Evolutionary conservation across 164 flowering plant species (phyloP).

Genomic region (Saururus chinensis): DNA sequence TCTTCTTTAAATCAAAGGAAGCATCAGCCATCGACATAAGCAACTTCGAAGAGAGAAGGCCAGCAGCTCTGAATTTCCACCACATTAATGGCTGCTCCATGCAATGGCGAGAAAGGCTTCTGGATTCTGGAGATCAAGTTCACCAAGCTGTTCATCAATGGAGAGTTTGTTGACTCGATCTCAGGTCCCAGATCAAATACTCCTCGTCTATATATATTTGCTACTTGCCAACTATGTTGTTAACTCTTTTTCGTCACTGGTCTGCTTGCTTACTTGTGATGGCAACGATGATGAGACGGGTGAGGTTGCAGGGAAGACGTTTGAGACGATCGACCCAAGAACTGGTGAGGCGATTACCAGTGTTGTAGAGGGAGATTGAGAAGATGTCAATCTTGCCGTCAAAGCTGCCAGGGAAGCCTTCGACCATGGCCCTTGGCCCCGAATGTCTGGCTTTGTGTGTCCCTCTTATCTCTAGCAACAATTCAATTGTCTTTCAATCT

Average conservation of each 20-base stretch:
- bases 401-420: slow-evolving; percentile 81
- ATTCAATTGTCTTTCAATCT: background rate
- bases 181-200: slow-evolving; percentile 30
- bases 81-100: slow-evolving; percentile 4
- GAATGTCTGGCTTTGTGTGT: slow-evolving; percentile 58
- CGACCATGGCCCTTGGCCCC: slow-evolving; percentile 82
- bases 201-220: background rate
- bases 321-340: slow-evolving; percentile 80
- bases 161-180: slow-evolving; percentile 57
- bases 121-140: slow-evolving; percentile 32
- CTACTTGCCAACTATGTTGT: background rate
- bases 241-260: background rate
- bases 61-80: background rate
- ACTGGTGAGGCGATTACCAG: slow-evolving; percentile 52
- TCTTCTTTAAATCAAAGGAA: no score
- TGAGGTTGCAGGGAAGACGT: slow-evolving; percentile 44
- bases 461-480: background rate
- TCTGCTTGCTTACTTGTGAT: background rate
- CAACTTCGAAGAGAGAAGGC: background rate
- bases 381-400: slow-evolving; percentile 75
- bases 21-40: no score
- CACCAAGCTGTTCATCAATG: slow-evolving; percentile 74
- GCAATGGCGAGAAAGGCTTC: slow-evolving; percentile 1
- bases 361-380: slow-evolving; percentile 59
- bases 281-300: background rate